Percentiles rank a stretch among this genome's conserved stretches.
Conservation (phyloP, 768 basidiomycete genomes). For the Hypsizygus marmoreus region DNA sequence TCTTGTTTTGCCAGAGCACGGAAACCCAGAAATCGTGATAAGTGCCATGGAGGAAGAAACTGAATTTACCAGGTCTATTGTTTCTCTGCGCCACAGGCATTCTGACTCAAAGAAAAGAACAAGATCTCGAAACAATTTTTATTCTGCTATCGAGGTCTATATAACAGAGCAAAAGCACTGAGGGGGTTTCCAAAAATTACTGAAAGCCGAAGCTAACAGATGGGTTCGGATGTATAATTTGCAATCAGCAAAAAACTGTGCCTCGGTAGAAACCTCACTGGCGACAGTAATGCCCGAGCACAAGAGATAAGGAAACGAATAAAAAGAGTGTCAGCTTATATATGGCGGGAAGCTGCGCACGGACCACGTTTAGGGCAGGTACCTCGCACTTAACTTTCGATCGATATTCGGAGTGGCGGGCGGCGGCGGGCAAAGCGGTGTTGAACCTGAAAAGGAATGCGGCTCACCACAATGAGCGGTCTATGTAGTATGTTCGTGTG, state of each 20-base stretch:
- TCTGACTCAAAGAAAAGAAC: background rate
- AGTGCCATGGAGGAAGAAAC: constrained; percentile 73
- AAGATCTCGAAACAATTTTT: constrained; percentile 5
- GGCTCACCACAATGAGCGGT: no score
- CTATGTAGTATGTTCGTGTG: no score
- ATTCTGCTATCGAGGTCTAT: constrained; percentile 9
- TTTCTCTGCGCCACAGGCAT: background rate
- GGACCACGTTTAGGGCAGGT: constrained; percentile 41
- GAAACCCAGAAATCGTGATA: constrained; percentile 86
- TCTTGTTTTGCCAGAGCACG: constrained; percentile 83
- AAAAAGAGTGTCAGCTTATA: constrained; percentile 35
- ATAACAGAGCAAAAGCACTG: constrained; percentile 23
- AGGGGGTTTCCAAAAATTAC: constrained; percentile 82
- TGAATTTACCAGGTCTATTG: background rate
- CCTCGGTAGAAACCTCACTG: constrained; percentile 96
- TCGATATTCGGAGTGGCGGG: no score
- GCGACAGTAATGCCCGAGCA: constrained; percentile 95
- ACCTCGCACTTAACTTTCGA: background rate
- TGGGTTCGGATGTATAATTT: constrained; percentile 97
- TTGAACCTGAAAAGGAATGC: background rate
- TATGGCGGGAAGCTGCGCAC: constrained; percentile 43
- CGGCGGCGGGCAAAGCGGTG: background rate
- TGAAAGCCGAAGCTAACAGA: constrained; percentile 85
- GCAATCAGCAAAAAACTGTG: constrained; percentile 96
- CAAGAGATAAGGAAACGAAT: constrained; percentile 65